Base-by-base conservation (phyloP, 2,329 filamentous ascomycete genomes). In the Stachybotrys echinatus region DNA sequence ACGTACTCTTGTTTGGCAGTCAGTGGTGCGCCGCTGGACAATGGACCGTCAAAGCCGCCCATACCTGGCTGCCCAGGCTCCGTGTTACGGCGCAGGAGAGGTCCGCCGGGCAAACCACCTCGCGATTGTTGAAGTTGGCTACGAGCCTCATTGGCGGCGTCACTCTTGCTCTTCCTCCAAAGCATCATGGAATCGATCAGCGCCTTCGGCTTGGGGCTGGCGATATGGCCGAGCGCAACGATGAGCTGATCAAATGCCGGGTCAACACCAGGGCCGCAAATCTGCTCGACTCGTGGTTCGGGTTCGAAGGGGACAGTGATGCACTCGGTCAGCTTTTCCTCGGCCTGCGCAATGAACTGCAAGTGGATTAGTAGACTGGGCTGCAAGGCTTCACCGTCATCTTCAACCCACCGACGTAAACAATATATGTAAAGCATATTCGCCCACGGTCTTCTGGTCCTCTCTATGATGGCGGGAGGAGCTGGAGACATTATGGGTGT, bases 171-270 rank as follows among this genome's bases (percentile, higher is more conserved):
- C 69, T 96, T 97, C 50, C 94, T 85, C 94, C 94, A 99, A 27
- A 95, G 80, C 89, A 99, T 99, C 67, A 99, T 91, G 19, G 89
- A 92, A 68, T 99, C 94, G 61, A 99, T 96, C 47, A 99, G 72
- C 5, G 91, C 89, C 65, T 95, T 97, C 5, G 95, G 95, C 64
- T 95, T 95, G 57, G 92, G 88, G 52, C 90, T 88, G 48, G 92
- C 90, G 62, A 99, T 96, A 65, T 97, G 92, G 4, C 94, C 94
- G 38, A 99, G 77, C 17, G 95, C 94, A 23, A 86, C 84, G 55
- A 99, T 95, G 60, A 96, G 82, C 70, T 97, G 92, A 67, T 99
- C 94, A 64, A 99, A 99, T 12, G 83, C 84, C 2, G 86, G 80
- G 65, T 99, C 94, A 39, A 88, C 88, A 17, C 92, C 91, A 39